Conservation (phyloP, 257 asterid species). For the Ligustrum vulgare region DNA sequence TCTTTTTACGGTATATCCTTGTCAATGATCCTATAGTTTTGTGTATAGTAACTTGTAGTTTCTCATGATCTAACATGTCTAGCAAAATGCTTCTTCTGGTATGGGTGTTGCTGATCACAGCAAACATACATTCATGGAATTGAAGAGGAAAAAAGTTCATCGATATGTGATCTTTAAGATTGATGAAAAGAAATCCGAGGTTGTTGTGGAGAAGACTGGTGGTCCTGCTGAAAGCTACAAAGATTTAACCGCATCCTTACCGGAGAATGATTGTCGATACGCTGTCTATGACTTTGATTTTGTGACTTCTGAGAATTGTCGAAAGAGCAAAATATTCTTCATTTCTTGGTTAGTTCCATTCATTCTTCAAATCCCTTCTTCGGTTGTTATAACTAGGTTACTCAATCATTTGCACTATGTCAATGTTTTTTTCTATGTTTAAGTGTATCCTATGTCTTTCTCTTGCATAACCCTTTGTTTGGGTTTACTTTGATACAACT, state of each 20-base stretch:
- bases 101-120: constrained; percentile 26
- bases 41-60: background rate
- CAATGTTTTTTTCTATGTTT: background rate
- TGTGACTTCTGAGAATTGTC: constrained; percentile 31
- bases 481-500: background rate
- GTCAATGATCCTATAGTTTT: background rate
- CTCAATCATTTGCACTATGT: background rate
- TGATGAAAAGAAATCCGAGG: constrained; percentile 30
- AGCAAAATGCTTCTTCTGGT: constrained; percentile 27
- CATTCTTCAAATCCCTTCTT: background rate
- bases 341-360: constrained; percentile 26
- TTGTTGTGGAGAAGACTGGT: constrained; percentile 33
- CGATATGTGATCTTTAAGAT: constrained; percentile 29
- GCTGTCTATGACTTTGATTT: constrained; percentile 34
- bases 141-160: constrained; percentile 27
- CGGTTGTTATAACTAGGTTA: background rate
- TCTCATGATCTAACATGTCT: constrained; percentile 2
- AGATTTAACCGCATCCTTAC: constrained; percentile 27
- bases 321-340: constrained; percentile 36
- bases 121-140: constrained; percentile 29
- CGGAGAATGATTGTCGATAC: constrained; percentile 27
- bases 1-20: background rate
- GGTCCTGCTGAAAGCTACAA: constrained; percentile 26
- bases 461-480: background rate
- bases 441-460: background rate